phyloP scores from a whole-genome alignment of 306 rosid genomes.

The Acacia crassicarpa region DNA sequence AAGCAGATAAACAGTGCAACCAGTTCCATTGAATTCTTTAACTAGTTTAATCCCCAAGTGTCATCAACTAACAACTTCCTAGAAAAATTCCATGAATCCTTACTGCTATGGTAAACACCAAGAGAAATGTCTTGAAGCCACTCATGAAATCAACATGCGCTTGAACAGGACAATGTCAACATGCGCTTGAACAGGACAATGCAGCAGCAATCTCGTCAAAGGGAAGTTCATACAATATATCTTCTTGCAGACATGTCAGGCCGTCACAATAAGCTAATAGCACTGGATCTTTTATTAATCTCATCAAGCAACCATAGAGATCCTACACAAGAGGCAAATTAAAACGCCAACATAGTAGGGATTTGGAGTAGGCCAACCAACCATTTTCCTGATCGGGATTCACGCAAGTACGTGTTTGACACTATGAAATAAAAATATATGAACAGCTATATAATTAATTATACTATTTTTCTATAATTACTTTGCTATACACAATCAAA shows the following conservation, averaged over 20 bases:
- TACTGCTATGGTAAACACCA: slow-evolving; percentile 67
- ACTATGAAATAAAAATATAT: slow-evolving; percentile 6
- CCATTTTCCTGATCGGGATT: background rate
- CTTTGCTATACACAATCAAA: background rate
- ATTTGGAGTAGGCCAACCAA: slow-evolving; percentile 16
- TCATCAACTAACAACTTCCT: slow-evolving; percentile 21
- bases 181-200: slow-evolving; percentile 66
- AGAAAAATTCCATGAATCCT: slow-evolving; percentile 37
- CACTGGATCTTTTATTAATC: slow-evolving; percentile 63
- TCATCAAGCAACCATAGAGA: slow-evolving; percentile 75
- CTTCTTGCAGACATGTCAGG: slow-evolving; percentile 79
- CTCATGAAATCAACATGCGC: slow-evolving; percentile 73
- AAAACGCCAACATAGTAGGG: slow-evolving; percentile 13
- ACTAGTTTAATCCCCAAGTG: background rate
- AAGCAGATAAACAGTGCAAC: background rate
- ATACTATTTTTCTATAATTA: background rate
- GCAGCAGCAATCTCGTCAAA: slow-evolving; percentile 84
- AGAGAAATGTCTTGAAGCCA: slow-evolving; percentile 64
- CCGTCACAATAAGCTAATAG: slow-evolving; percentile 55
- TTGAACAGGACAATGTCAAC: slow-evolving; percentile 70
- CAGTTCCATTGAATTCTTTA: background rate
- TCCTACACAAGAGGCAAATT: slow-evolving; percentile 51
- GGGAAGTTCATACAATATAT: slow-evolving; percentile 66
- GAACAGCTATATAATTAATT: background rate
- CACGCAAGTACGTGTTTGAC: background rate